Base-by-base conservation (phyloP, 208 protist species). In the Acanthamoeba castellanii region DNA sequence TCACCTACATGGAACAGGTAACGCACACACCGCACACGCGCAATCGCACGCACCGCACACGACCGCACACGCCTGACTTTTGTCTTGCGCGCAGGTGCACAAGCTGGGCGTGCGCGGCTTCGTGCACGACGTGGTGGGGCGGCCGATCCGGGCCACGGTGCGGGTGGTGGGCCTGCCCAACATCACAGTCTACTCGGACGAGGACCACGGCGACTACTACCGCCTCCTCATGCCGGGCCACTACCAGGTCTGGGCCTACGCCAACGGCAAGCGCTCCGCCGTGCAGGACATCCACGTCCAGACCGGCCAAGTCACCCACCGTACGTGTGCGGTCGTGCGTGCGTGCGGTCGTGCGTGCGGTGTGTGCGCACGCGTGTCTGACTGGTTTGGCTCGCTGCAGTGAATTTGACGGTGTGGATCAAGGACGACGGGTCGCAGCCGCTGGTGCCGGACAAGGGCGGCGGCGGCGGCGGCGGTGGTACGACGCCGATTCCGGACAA, bases 141-240 rank as follows among this genome's bases (percentile, higher is more conserved):
- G 52, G 20, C 55, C 55, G 30, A 68, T 61, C 18, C 55, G 84
- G 7, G 84, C 84, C 7, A 27, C 52, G 22, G 45, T 90, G 22
- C 84, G 84, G 8, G 32, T 90, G 30, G 20, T 61, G n/a, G 84
- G 84, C 47, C 16, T 66, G 20, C 25, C 50, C 59, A 90, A 90
- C 84, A 68, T 90, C 84, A 90, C 84, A 7, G 34, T 90, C 32
- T 90, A 13, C 11, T 55, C 88, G 25, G 88, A 93, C 45, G 42
- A 70, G 9, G 88, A 78, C 25, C 59, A 93, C 47, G 88, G 88
- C 16, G 88, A 93, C 68, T 93, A 93, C 68, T 93, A 93, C 66
- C 55, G 88, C 45, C 66, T 93, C 20, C 88, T 93, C 32, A 20
- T 78, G 32, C 88, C 88, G 13, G 88, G 88, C 8, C 45, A 18